Evolutionary conservation across 108 stramenopile species (phyloP).

Genomic region (Nitzschia sp.): DNA sequence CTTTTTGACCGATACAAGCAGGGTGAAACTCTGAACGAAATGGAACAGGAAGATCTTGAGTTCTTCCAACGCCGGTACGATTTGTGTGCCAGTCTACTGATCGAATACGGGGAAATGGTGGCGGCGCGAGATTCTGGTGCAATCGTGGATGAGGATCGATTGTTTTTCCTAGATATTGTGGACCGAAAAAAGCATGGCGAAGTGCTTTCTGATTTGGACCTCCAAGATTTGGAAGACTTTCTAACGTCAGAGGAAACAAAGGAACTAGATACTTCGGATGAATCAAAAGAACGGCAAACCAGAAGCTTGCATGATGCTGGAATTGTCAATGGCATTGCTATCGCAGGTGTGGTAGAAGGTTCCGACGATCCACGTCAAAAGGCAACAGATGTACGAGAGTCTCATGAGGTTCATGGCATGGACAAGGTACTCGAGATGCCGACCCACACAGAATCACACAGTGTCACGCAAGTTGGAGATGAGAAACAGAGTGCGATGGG

Average conservation of each 20-base stretch:
- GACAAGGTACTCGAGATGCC: no score
- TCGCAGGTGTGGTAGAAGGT: no score
- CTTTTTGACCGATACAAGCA: conserved; percentile 12
- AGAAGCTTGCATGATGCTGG: no score
- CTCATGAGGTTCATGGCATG: no score
- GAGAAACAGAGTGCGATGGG: no score
- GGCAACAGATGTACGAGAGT: no score
- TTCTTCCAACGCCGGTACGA: not conserved
- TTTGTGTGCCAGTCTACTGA: conserved; percentile 1
- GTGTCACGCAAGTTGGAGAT: no score
- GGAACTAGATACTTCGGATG: not conserved
- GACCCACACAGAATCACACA: no score
- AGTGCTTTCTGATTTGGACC: not conserved
- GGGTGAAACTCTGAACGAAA: conserved; percentile 3
- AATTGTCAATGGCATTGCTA: no score
- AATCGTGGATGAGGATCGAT: conserved; percentile 8
- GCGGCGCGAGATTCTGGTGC: conserved; percentile 2
- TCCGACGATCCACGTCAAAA: no score
- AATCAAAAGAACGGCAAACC: not conserved
- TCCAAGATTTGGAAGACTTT: conserved; percentile 16
- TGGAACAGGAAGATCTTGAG: conserved; percentile 16
- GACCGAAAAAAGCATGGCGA: conserved; percentile 8
- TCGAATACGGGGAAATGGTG: not conserved
- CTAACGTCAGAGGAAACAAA: not conserved
- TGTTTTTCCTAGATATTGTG: conserved; percentile 9